Conservation (phyloP, 257 asterid species). For the Nicotiana tomentosiformis region DNA sequence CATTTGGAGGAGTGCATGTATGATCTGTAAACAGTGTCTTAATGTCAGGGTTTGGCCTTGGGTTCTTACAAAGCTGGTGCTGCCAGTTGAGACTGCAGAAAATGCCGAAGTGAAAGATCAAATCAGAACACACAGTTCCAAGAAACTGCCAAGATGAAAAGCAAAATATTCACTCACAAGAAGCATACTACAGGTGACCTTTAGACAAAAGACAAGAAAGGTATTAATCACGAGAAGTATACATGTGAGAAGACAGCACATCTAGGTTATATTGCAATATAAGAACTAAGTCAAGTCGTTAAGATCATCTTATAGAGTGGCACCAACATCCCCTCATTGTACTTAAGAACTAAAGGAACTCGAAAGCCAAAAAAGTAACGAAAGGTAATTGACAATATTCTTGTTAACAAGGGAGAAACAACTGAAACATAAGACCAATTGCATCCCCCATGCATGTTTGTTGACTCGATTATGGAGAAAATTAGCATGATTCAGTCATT, state of each 20-base stretch:
- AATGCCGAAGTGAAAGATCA: background rate
- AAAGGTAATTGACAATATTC: background rate
- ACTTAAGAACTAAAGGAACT: background rate
- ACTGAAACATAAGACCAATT: background rate
- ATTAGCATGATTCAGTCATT: too few relatives aligned
- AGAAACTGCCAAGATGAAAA: constrained; percentile 3
- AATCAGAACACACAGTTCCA: background rate
- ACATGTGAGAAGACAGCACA: background rate
- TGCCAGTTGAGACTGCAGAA: constrained; percentile 91
- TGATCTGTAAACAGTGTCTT: constrained; percentile 89
- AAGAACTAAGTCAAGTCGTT: background rate
- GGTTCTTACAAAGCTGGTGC: constrained; percentile 96
- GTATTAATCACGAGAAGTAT: background rate
- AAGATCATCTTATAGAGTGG: background rate
- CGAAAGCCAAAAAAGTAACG: background rate
- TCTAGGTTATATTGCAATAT: background rate
- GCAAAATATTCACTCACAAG: background rate
- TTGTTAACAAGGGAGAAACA: background rate
- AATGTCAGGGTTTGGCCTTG: constrained; percentile 93
- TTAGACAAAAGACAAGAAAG: background rate
- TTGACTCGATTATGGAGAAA: background rate
- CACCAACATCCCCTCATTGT: background rate
- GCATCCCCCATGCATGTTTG: background rate
- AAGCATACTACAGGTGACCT: background rate
- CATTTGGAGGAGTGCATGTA: constrained; percentile 77